phyloP scores from a whole-genome alignment of 2,329 filamentous ascomycete genomes.

The Claviceps capensis region DNA sequence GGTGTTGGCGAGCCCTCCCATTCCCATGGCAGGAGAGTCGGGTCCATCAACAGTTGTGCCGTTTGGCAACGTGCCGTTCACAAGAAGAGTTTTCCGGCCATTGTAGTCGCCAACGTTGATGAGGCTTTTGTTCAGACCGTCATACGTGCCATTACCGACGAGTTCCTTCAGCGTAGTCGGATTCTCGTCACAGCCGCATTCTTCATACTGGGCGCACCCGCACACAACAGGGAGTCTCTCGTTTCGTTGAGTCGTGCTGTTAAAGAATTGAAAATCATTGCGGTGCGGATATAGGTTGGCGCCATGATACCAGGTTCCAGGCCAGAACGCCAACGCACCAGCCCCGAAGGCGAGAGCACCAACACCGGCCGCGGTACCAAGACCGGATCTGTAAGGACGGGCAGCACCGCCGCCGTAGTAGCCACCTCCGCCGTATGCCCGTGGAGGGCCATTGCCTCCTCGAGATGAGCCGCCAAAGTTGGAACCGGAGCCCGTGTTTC shows the following conservation, averaged over 20 bases:
- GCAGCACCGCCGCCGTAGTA: slow-evolving; percentile 55
- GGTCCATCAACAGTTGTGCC: slow-evolving; percentile 37
- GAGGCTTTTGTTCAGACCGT: slow-evolving; percentile 43
- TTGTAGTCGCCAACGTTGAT: slow-evolving; percentile 39
- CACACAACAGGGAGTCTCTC: slow-evolving; percentile 24
- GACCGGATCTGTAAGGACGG: slow-evolving; percentile 47
- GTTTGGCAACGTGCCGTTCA: slow-evolving; percentile 66
- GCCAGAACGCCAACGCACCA: slow-evolving; percentile 42
- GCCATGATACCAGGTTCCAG: slow-evolving; percentile 50
- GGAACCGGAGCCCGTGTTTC: slow-evolving; percentile 16
- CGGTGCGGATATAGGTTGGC: slow-evolving; percentile 43
- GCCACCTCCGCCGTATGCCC: slow-evolving; percentile 44
- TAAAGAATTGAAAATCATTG: slow-evolving; percentile 33
- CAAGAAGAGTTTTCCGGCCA: slow-evolving; percentile 40
- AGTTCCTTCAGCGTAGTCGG: slow-evolving; percentile 40
- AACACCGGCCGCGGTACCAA: slow-evolving; percentile 35
- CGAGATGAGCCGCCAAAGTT: slow-evolving; percentile 38
- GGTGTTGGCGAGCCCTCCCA: slow-evolving; percentile 21
- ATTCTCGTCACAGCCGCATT: slow-evolving; percentile 59
- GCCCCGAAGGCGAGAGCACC: slow-evolving; percentile 37
- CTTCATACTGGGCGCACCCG: slow-evolving; percentile 35
- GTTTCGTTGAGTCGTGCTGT: slow-evolving; percentile 29
- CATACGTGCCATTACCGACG: slow-evolving; percentile 51
- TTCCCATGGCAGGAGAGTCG: slow-evolving; percentile 19
- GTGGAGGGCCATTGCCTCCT: slow-evolving; percentile 42